Evolutionary conservation across 2,329 filamentous ascomycete genomes (phyloP), one percentile per base, ranked within the genome.

Genomic region (Epichloe coenophiala): DNA sequence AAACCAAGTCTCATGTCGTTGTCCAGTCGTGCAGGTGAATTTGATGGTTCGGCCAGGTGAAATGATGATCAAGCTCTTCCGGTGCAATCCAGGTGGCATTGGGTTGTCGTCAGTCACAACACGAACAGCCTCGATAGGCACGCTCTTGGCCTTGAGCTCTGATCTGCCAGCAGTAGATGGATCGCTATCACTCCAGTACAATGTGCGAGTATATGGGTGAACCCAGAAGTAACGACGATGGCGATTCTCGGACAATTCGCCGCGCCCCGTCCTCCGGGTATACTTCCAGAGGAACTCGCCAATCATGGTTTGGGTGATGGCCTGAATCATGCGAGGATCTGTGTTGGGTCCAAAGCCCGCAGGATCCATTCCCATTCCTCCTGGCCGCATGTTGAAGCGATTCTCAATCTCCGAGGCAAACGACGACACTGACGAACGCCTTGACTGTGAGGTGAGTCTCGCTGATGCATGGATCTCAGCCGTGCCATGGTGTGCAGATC

Each of bases 271-370:
- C 71, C 93, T 95, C 60, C 93, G 85, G 0, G 93, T 98, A 68
- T 98, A 98, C 67, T 98, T 98, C 93, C 93, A 98, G 40, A 98
- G 75, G 66, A 91, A 97, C 66, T 98, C 93, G 51, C 93, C 93
- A 62, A 98, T 97, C 93, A 98, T 98, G 17, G 93, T 97, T 68
- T 98, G 91, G 2, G 93, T 98, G 57, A 98, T 96, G 46, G 93
- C 93, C 70, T 96, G 89, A 58, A 98, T 97, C 89, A 98, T 96
- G 59, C 91, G 86, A 55, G 91, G 91, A 69, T 98, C 93, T 5
- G 89, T 95, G 55, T 79, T 78, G 19, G 81, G 73, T 9, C 81
- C 79, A 53, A 93, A 77, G 13, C 83, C 83, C 45, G 71, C 68
- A 6, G 72, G 60, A 43, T 70, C 71, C 49, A 80, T 72, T 43